phyloP scores from a whole-genome alignment of 768 basidiomycete species.

The Lyophyllum shimeji region DNA sequence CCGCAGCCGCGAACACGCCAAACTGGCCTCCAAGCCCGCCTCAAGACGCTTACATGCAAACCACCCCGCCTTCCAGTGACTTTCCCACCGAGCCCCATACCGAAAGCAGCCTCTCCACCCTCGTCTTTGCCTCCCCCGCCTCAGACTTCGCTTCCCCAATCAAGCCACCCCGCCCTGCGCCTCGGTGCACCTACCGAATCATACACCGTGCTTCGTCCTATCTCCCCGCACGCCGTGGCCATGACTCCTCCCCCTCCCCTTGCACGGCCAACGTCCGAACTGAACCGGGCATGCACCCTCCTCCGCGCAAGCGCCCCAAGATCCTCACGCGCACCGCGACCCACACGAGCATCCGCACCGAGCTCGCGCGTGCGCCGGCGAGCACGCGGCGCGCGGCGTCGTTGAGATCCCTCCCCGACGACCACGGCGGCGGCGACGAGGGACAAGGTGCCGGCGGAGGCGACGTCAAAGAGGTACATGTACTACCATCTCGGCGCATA shows the following conservation, averaged over 20 bases:
- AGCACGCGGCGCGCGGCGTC: conserved; percentile 42
- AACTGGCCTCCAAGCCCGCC: neutral
- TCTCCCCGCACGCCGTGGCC: no score
- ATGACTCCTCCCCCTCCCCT: no score
- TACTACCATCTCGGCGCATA: neutral
- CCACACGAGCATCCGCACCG: conserved; percentile 2
- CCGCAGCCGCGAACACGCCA: neutral
- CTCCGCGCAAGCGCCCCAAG: conserved; percentile 5
- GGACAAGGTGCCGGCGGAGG: no score
- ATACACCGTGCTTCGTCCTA: neutral
- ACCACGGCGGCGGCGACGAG: neutral
- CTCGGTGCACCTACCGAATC: neutral
- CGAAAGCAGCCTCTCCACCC: neutral
- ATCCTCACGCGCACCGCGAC: conserved; percentile 5
- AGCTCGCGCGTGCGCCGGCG: conserved; percentile 31
- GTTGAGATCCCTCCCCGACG: conserved; percentile 29
- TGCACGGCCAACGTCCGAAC: no score
- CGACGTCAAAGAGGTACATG: neutral
- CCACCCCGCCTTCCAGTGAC: neutral
- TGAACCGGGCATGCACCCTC: neutral
- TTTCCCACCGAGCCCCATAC: neutral
- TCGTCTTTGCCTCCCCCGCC: neutral
- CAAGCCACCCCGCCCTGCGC: neutral
- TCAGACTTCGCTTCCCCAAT: neutral
- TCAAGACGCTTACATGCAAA: neutral